These are phyloP conservation scores for Aspergillus amoenus DNA, from an alignment of 2,329 filamentous ascomycete genomes.

Conservation along the genomic window DNA sequence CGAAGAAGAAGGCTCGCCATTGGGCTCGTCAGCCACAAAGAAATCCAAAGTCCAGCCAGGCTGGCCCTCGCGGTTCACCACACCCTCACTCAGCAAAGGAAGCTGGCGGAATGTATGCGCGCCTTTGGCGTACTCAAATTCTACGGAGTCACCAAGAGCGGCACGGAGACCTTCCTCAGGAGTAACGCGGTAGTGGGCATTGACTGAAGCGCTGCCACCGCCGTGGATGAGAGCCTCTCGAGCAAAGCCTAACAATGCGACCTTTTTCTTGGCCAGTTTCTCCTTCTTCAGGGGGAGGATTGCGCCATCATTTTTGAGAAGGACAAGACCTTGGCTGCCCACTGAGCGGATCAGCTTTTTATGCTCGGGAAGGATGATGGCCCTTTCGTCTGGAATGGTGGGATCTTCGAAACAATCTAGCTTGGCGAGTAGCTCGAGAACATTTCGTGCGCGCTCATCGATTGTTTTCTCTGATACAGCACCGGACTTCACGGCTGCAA, in stretches of 20 bases:
- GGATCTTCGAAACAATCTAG: constrained; percentile 5
- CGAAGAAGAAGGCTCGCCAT: background rate
- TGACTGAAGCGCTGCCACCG: constrained; percentile 7
- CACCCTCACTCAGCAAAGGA: background rate
- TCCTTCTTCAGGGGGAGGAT: constrained; percentile 8
- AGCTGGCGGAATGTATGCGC: constrained; percentile 10
- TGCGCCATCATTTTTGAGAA: constrained; percentile 3
- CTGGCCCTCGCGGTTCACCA: background rate
- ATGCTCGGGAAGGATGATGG: constrained; percentile 5
- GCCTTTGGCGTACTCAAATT: constrained; percentile 10
- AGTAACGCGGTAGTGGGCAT: constrained; percentile 7
- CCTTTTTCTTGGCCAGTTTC: background rate
- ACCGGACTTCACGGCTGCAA: constrained; percentile 2
- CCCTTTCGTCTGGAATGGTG: constrained; percentile 3
- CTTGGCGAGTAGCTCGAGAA: background rate
- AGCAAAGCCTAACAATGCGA: constrained; percentile 5
- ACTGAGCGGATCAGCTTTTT: constrained; percentile 5
- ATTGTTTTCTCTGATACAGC: constrained; percentile 2
- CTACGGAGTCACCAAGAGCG: constrained; percentile 2
- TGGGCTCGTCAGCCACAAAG: background rate
- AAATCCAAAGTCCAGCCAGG: constrained; percentile 10
- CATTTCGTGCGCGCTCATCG: background rate
- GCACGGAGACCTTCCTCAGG: constrained; percentile 7
- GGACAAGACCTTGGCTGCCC: constrained; percentile 6
- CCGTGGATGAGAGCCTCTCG: constrained; percentile 9